phyloP scores from a whole-genome alignment of 2,329 filamentous ascomycete species.

The Penicillium griseofulvum region DNA sequence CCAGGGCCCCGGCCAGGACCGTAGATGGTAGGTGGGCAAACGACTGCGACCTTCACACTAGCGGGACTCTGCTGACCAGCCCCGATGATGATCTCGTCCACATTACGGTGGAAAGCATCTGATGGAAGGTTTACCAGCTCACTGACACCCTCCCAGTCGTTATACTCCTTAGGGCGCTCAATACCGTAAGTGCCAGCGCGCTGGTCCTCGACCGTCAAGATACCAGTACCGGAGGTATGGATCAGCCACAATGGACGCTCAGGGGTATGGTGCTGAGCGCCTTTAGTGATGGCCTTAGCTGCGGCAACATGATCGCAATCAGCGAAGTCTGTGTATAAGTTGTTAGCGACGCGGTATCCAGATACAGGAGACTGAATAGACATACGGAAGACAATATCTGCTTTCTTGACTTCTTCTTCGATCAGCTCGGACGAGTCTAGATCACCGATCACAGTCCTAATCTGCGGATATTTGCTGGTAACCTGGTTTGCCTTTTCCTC shows the following conservation, averaged over 20 bases:
- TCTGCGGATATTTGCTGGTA: constrained; percentile 39
- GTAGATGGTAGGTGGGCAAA: constrained; percentile 45
- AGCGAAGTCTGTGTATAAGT: constrained; percentile 34
- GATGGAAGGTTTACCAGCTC: constrained; percentile 44
- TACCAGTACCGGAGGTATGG: constrained; percentile 47
- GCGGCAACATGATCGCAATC: constrained; percentile 46
- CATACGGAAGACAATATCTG: constrained; percentile 49
- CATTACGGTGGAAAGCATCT: constrained; percentile 41
- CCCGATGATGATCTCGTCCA: constrained; percentile 41
- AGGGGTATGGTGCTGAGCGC: constrained; percentile 35
- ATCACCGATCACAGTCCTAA: constrained; percentile 44
- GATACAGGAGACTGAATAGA: not conserved
- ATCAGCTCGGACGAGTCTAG: constrained; percentile 43
- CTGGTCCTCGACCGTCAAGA: constrained; percentile 44
- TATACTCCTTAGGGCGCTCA: constrained; percentile 44
- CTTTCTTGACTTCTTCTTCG: constrained; percentile 46
- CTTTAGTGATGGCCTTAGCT: constrained; percentile 43
- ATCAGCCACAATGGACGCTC: constrained; percentile 42
- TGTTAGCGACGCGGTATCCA: not conserved
- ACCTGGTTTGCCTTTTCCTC: constrained; percentile 44
- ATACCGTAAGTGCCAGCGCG: constrained; percentile 40
- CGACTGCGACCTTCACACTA: constrained; percentile 38
- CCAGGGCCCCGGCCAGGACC: constrained; percentile 39
- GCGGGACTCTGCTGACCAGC: constrained; percentile 25
- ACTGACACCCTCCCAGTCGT: constrained; percentile 46